Conservation (phyloP, 352 stramenopile genomes). For the Phytophthora tentaculata region DNA sequence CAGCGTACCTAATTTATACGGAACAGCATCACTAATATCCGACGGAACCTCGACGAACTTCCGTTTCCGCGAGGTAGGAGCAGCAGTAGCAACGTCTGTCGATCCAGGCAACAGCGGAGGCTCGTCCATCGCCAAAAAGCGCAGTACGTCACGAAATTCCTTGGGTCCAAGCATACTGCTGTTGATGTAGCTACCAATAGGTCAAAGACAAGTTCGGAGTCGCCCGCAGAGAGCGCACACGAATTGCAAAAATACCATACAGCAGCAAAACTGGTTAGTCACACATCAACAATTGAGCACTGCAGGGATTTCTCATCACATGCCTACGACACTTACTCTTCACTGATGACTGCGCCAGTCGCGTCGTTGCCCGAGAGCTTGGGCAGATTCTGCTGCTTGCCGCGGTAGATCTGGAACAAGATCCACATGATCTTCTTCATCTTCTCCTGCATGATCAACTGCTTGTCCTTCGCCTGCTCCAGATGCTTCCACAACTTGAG, state of each 20-base stretch:
- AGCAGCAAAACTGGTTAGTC: conserved; percentile 44
- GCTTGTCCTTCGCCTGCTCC: conserved; percentile 85
- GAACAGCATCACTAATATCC: conserved; percentile 22
- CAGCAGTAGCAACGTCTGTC: conserved; percentile 46
- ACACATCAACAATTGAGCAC: conserved; percentile 9
- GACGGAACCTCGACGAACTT: conserved; percentile 84
- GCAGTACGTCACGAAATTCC: conserved; percentile 85
- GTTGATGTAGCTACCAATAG: conserved; percentile 79
- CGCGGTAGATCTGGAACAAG: conserved; percentile 89
- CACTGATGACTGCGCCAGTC: conserved; percentile 59
- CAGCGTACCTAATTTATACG: conserved; percentile 40
- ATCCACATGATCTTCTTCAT: conserved; percentile 94
- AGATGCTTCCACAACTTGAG: conserved; percentile 90
- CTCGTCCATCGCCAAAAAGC: conserved; percentile 88
- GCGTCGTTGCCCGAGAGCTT: conserved; percentile 73
- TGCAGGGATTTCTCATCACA: not conserved
- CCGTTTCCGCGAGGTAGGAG: conserved; percentile 59
- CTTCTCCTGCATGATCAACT: conserved; percentile 91
- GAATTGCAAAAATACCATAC: conserved; percentile 39
- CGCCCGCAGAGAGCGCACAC: conserved; percentile 17
- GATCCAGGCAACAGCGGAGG: conserved; percentile 69
- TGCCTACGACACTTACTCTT: conserved; percentile 74
- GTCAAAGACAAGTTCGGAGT: conserved; percentile 40
- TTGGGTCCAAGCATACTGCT: conserved; percentile 83
- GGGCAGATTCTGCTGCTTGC: conserved; percentile 76